Evolutionary conservation across 1,284 basidiomycete species (phyloP), one percentile per base, ranked within the genome.

Genomic region (Polyporus tsugae): DNA sequence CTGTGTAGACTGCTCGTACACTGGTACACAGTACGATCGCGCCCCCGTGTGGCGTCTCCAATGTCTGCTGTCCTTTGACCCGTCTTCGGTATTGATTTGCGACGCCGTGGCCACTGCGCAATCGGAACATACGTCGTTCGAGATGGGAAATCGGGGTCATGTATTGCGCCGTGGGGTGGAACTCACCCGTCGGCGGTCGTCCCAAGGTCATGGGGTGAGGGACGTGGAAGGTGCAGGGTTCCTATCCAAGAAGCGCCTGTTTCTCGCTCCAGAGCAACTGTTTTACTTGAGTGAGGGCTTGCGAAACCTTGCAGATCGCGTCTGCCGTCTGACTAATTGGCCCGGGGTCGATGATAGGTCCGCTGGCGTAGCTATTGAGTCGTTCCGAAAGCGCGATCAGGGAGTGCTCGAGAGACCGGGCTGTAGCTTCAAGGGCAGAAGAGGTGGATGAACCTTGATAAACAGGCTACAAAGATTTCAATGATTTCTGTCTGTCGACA

Each of bases 301-400:
- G 84, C 2, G 87, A 84, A 15, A 91, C 87, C 75, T 89, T 91
- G 58, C 81, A 78, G 58, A 94, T 91, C 1, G 91, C 87, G 69
- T 93, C 91, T n/a, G 92, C 91, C 4, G 87, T 88, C 59, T 82
- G 80, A 35, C 84, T 85, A 63, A 94, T 86, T 19, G 84, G 80
- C 22, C 74, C 65, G 29, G 84, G 82, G 73, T 93, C 89, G 61
- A 86, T 55, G 36, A 79, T 68, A 6, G 81, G 72, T 55, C 78
- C 80, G 38, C 78, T 77, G 6, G 87, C 82, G 25, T 88, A 78
- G 33, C 78, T 73, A 33, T 80, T 78, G 59, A 94, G 77, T 74
- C 85, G 85, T 42, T 84, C 77, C 2, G 91, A 87, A 44, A 94
- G 79, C 19, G 76, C 75, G 44, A 82, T 80, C 44, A 94, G 80